A percentile compares a stretch with the other conserved stretches of the same genome.
These are phyloP conservation scores for Gonapodya prolifera DNA, from an alignment of 192 early-diverging fungal genomes.

Conservation along the genomic window DNA sequence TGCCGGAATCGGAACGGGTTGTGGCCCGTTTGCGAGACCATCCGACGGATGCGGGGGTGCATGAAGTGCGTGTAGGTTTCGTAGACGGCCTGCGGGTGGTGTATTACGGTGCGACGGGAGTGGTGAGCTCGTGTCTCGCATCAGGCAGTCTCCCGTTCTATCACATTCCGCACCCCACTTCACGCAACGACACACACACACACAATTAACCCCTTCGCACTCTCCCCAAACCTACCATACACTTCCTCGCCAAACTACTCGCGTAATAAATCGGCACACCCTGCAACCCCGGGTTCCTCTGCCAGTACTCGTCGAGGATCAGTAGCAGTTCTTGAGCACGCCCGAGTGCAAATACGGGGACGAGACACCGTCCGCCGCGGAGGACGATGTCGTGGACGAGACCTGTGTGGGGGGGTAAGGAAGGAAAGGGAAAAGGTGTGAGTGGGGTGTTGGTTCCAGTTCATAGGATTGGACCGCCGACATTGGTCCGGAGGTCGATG, in stretches of 20 bases:
- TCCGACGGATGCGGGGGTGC: slow-evolving; percentile 85
- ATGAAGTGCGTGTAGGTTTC: slow-evolving; percentile 97
- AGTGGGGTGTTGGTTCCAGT: no score
- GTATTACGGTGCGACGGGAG: not conserved
- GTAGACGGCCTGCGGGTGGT: slow-evolving; percentile 50
- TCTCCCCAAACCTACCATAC: slow-evolving; percentile 48
- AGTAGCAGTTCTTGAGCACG: slow-evolving; percentile 92
- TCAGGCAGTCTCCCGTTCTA: no score
- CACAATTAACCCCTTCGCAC: not conserved
- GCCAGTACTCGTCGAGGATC: slow-evolving; percentile 97
- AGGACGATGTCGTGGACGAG: slow-evolving; percentile 40
- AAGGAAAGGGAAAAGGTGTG: no score
- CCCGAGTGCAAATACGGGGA: slow-evolving; percentile 96
- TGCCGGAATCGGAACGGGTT: slow-evolving; percentile 98
- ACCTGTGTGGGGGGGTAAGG: no score
- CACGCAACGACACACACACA: no score
- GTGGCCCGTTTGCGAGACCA: slow-evolving; percentile 52
- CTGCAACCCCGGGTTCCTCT: slow-evolving; percentile 69
- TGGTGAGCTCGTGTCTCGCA: not conserved
- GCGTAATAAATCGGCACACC: slow-evolving; percentile 92
- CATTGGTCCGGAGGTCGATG: no score
- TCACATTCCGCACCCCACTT: no score
- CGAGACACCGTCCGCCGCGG: slow-evolving; percentile 75
- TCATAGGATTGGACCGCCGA: no score
- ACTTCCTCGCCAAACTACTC: slow-evolving; percentile 85